Base-by-base conservation (phyloP, 2,329 filamentous ascomycete genomes). In the Sarocladiaceae sp. region DNA sequence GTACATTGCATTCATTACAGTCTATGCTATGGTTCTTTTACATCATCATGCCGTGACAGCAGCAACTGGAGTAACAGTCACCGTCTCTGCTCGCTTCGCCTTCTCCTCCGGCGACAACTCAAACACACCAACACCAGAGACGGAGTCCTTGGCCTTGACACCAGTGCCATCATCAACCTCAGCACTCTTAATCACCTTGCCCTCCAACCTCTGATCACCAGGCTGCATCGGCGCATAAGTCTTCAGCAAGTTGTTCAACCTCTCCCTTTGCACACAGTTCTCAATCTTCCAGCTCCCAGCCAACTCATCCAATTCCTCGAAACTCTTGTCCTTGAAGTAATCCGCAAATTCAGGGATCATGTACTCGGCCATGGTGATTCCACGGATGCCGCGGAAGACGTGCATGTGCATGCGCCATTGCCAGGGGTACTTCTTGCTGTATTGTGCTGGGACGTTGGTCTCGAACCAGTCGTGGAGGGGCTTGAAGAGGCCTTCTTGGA, bases 281-380 rank as follows among this genome's bases (percentile, higher is more conserved):
- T 82, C 77, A 55, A 79, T 74, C 50, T 70, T 70, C 61, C 82
- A 84, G 54, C 63, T 66, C 7, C 61, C 67, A 1, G 77, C 77
- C 25, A 80, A 64, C 57, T 74, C 74, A 49, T 84, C 79, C 42
- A 84, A 59, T 54, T 82, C 74, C 22, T 74, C 71, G 47, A 75
- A 64, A 1, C 65, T 66, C 66, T 76, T 77, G 4, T 63, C 75
- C 50, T 67, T 64, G 58, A 84, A 84, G 29, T 79, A 67, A 53
- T 73, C 72, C 1, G 79, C 79, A 64, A 78, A 79, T 61, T 83
- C 80, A 52, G 74, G 70, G 15, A 69, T 68, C 58, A 80, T 67
- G 39, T 75, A 77, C 53, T 75, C 72, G 2, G 74, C 72, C 54
- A 83, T 57, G 2, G 68, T 57, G 22, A 61, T 64, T 35, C 68